Conservation (phyloP, 139 green algal genomes). For the Tetraselmis chui region DNA sequence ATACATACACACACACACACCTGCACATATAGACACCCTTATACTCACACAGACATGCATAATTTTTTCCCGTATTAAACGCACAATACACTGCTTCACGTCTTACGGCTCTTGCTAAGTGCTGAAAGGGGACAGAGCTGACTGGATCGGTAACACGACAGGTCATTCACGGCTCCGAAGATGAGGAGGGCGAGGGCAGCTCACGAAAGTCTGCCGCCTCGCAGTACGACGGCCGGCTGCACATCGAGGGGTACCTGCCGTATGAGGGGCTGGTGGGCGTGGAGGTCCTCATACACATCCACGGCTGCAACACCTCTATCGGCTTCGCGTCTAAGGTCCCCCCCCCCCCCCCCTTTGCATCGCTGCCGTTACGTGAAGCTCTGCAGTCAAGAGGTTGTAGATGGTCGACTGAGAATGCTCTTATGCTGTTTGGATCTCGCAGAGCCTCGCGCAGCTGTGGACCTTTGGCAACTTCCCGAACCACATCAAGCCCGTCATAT, state of each 20-base stretch:
- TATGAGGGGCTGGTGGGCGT: background rate
- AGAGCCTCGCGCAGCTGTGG: background rate
- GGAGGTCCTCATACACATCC: background rate
- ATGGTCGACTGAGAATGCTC: background rate
- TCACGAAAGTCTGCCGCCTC: too few relatives aligned
- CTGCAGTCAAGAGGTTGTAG: background rate
- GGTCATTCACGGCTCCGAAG: too few relatives aligned
- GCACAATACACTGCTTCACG: too few relatives aligned
- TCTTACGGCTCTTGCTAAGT: too few relatives aligned
- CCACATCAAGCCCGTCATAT: background rate
- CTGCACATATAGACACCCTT: too few relatives aligned
- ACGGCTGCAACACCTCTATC: background rate
- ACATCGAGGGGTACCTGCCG: background rate
- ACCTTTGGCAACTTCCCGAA: background rate
- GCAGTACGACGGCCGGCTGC: background rate
- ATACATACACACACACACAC: too few relatives aligned
- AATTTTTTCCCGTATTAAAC: too few relatives aligned
- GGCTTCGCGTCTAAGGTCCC: background rate
- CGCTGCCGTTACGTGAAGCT: background rate
- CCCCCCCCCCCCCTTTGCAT: background rate
- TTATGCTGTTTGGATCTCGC: too few relatives aligned
- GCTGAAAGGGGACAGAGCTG: too few relatives aligned
- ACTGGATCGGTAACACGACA: too few relatives aligned
- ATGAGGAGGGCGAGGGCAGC: too few relatives aligned
- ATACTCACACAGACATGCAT: too few relatives aligned